Conservation (phyloP, 257 asterid genomes). For the Ehretia macrophylla region DNA sequence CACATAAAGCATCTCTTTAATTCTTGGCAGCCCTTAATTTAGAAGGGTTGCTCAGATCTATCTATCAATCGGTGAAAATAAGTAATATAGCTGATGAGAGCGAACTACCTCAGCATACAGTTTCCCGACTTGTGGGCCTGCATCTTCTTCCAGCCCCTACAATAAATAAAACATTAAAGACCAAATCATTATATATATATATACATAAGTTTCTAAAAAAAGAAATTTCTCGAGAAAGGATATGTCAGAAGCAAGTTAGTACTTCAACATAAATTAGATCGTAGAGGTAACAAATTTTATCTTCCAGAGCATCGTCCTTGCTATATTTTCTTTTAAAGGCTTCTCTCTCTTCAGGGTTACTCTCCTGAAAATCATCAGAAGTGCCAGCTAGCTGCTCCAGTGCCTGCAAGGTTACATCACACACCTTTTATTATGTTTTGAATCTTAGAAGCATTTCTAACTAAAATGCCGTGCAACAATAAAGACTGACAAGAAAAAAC, state of each 20-base stretch:
- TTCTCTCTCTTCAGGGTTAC: slow-evolving; percentile 61
- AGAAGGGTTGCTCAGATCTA: too few relatives aligned
- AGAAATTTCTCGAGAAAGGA: slow-evolving; percentile 1
- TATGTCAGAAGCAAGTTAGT: slow-evolving; percentile 14
- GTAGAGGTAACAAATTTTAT: slow-evolving; percentile 77
- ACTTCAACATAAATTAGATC: slow-evolving; percentile 86
- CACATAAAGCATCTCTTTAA: neutral
- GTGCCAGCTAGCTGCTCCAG: slow-evolving; percentile 52
- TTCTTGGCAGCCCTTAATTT: neutral
- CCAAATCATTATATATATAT: neutral
- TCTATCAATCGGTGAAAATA: neutral
- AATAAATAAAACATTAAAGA: slow-evolving; percentile 13
- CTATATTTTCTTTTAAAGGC: slow-evolving; percentile 57
- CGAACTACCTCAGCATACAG: slow-evolving; percentile 85
- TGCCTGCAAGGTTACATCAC: slow-evolving; percentile 38
- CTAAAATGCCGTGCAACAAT: neutral
- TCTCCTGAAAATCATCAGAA: slow-evolving; percentile 73
- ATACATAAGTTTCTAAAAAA: neutral
- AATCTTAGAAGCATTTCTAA: neutral
- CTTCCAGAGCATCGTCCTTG: slow-evolving; percentile 80
- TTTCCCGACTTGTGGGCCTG: slow-evolving; percentile 86
- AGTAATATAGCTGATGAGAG: slow-evolving; percentile 1
- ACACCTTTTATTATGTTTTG: neutral
- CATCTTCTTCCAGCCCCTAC: slow-evolving; percentile 89
- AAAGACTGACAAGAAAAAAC: neutral